Evolutionary conservation across 2,329 filamentous ascomycete genomes (phyloP).

Genomic region (Dothiorella sarmentorum): DNA sequence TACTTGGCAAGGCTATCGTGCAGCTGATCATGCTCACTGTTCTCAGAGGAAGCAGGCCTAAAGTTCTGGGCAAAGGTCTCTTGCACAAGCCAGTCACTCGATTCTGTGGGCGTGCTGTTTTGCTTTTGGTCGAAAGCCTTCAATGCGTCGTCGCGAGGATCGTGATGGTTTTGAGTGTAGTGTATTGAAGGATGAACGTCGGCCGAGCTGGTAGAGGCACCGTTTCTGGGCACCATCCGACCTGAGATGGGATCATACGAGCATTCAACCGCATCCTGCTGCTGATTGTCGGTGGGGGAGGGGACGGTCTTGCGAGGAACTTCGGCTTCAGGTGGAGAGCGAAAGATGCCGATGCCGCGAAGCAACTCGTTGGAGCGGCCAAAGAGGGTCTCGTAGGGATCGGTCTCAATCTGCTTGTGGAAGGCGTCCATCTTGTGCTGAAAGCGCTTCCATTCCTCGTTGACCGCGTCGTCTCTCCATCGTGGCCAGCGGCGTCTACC

Average conservation of each 20-base stretch:
- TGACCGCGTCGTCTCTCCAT: constrained; percentile 2
- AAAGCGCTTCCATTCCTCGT: constrained; percentile 12
- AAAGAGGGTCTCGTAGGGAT: constrained; percentile 44
- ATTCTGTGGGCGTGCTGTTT: not conserved
- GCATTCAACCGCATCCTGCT: not conserved
- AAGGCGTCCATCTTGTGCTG: constrained; percentile 10
- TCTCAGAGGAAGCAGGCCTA: not conserved
- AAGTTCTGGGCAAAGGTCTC: not conserved
- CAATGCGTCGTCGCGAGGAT: constrained; percentile 11
- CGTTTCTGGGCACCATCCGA: constrained; percentile 30
- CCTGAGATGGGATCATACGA: constrained; percentile 38
- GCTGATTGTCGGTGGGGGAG: constrained; percentile 21
- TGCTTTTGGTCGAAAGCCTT: constrained; percentile 7
- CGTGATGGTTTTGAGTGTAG: constrained; percentile 2
- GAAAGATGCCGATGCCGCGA: constrained; percentile 27
- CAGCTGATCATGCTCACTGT: not conserved
- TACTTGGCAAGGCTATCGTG: constrained; percentile 1
- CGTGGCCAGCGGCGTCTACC: constrained; percentile 15
- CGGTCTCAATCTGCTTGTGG: constrained; percentile 30
- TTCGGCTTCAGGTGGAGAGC: constrained; percentile 32
- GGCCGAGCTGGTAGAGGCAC: not conserved
- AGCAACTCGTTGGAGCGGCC: constrained; percentile 38
- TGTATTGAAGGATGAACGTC: constrained; percentile 18
- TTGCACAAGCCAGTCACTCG: not conserved
- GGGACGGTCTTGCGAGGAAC: constrained; percentile 1